A percentile compares a stretch with the other conserved stretches of the same genome.
These are phyloP conservation scores for Chlorella sp. DNA, from an alignment of 139 green algal species.

Conservation along the genomic window DNA sequence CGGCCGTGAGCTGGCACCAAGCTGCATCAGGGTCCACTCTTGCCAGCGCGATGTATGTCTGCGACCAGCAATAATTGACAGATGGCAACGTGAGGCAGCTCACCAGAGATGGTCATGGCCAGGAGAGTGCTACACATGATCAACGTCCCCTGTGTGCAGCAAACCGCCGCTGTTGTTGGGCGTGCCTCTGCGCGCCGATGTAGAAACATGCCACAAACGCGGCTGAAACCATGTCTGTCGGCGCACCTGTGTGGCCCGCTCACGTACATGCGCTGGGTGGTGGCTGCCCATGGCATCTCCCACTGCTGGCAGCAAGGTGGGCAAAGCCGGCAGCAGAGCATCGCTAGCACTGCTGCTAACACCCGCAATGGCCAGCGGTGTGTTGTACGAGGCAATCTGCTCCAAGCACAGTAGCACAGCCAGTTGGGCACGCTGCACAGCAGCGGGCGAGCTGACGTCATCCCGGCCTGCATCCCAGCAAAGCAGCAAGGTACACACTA, in stretches of 20 bases:
- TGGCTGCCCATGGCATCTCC: conserved; percentile 51
- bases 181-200: no score
- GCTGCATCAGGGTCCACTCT: conserved; percentile 72
- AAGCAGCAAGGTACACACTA: no score
- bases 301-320: conserved; percentile 41
- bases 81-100: no score
- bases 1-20: conserved; percentile 66
- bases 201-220: no score
- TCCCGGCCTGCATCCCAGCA: conserved; percentile 39
- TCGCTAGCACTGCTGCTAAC: conserved; percentile 19
- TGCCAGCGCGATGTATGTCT: conserved; percentile 61
- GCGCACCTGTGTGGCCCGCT: conserved; percentile 50
- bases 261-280: conserved; percentile 44
- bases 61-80: neutral
- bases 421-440: conserved; percentile 51
- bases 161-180: no score
- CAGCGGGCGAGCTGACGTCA: conserved; percentile 43
- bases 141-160: no score
- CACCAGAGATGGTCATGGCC: no score
- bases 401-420: conserved; percentile 46
- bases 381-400: neutral
- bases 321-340: conserved; percentile 36
- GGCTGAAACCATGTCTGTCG: no score
- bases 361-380: conserved; percentile 1
- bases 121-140: no score